A percentile compares a stretch with the other conserved stretches of the same genome.
Evolutionary conservation across 2,329 filamentous ascomycete genomes (phyloP).

Genomic region (Fusarium xylarioides): DNA sequence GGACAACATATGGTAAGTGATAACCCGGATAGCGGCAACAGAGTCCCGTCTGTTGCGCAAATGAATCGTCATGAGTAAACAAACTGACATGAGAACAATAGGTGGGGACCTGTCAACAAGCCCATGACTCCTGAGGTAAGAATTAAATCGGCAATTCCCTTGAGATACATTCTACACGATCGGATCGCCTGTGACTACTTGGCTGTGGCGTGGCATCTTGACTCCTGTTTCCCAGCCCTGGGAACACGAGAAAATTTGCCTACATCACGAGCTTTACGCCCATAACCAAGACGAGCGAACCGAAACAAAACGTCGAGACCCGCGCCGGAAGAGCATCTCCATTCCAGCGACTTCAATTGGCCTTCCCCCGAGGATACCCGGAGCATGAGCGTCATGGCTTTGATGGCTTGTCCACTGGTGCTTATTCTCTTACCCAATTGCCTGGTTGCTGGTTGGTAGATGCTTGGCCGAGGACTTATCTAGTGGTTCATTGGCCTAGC

Average conservation of each 20-base stretch:
- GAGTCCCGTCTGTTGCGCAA: conserved; percentile 14
- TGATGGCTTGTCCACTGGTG: conserved; percentile 38
- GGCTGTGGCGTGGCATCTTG: conserved; percentile 6
- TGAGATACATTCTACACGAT: conserved; percentile 2
- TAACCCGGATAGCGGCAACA: conserved; percentile 15
- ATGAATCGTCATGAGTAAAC: conserved; percentile 30
- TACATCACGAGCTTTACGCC: conserved; percentile 30
- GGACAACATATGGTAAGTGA: conserved; percentile 81
- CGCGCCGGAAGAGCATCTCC: conserved; percentile 28
- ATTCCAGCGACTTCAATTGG: conserved; percentile 38
- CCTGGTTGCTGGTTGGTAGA: conserved; percentile 42
- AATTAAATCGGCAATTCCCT: conserved; percentile 20
- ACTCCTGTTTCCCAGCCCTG: conserved; percentile 1
- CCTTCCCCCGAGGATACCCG: conserved; percentile 43
- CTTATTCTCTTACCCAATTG: conserved; percentile 46
- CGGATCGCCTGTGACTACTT: conserved; percentile 9
- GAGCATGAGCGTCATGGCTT: conserved; percentile 35
- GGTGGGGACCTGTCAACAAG: conserved; percentile 99
- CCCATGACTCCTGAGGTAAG: conserved; percentile 93
- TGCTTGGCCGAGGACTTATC: conserved; percentile 28
- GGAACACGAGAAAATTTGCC: conserved; percentile 15
- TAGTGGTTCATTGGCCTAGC: conserved; percentile 28
- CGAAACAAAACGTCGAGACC: conserved; percentile 16
- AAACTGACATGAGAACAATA: conserved; percentile 47
- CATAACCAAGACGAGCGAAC: conserved; percentile 4